Percentiles rank a stretch among this genome's conserved stretches.
Evolutionary conservation across 805 yeast species (phyloP).

Genomic region (Sugiyamaella mastotermitis): DNA sequence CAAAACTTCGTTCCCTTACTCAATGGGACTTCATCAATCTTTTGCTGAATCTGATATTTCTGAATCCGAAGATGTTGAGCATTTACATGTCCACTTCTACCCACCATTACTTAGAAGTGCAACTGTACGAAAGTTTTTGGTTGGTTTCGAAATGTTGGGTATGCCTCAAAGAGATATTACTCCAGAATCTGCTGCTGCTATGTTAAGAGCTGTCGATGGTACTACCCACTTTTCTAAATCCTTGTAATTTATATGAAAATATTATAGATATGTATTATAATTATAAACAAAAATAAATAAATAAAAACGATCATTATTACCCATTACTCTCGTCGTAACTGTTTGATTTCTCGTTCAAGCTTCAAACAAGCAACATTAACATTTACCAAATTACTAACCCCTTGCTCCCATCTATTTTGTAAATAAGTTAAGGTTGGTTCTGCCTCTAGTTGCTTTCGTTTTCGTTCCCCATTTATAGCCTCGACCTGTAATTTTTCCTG

Average conservation of each 20-base stretch:
- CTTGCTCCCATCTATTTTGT: constrained; percentile 20
- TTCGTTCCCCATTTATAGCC: constrained; percentile 16
- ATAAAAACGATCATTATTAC: neutral
- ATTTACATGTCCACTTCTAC: constrained; percentile 71
- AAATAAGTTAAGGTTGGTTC: constrained; percentile 18
- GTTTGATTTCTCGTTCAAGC: constrained; percentile 11
- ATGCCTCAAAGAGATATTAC: constrained; percentile 64
- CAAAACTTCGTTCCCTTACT: constrained; percentile 65
- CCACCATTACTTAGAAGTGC: constrained; percentile 74
- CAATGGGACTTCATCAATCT: constrained; percentile 79
- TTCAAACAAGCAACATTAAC: constrained; percentile 19
- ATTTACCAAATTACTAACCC: constrained; percentile 15
- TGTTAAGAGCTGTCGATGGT: constrained; percentile 32
- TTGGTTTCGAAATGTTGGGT: constrained; percentile 58
- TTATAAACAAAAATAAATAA: too few relatives aligned
- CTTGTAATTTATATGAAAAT: too few relatives aligned
- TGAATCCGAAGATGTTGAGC: constrained; percentile 30
- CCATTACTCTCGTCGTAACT: constrained; percentile 7
- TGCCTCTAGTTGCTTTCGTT: constrained; percentile 15
- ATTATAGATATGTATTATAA: too few relatives aligned
- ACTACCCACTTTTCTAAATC: constrained; percentile 18
- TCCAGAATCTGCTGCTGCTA: constrained; percentile 58
- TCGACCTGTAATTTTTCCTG: constrained; percentile 10
- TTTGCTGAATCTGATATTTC: constrained; percentile 45
- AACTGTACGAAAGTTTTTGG: constrained; percentile 67